Base-by-base conservation (phyloP, 2,329 filamentous ascomycete species). In the Hyphodiscus sp. region DNA sequence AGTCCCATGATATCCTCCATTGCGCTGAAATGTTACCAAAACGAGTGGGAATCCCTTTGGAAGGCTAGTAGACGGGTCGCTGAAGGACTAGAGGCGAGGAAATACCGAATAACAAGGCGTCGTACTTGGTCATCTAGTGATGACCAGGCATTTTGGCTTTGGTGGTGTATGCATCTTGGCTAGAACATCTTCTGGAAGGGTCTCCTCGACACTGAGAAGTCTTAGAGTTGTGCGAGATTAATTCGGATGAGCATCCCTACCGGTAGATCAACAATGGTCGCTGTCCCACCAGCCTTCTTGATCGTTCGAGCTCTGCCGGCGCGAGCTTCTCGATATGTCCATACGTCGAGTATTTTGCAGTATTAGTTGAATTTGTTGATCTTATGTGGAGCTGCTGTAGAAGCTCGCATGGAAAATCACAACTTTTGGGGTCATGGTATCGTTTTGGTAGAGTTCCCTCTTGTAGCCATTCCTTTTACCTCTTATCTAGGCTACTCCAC, bases 11-110 rank as follows among this genome's bases (percentile, higher is more conserved):
- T 18, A 51, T 73, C 79, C 92, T 96, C 87, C 87, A 96, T 76
- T 97, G 92, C 20, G 86, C 88, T 47, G 91, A 91, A 80, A 95
- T 95, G 83, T 92, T 96, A 66, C 91, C 92, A 76, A 89, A 97
- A 62, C 92, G 84, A 47, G 92, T 97, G 53, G 92, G 92, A n/a
- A 44, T 49, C 5, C 33, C 33, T 38, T 5, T 23, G 23, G 16
- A 8, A 46, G 18, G 2, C 16, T 20, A 26, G 16, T 3, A 29
- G 20, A 10, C 2, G 20, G 16, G n/a, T 20, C n/a, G 16, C 16
- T 46, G 20, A 29, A 16, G 18, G 2, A 29, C 18, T 23, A 7
- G 18, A 10, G 70, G 96, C 92, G 33, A 38, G 33, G 33, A 38
- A 4, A 38, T 38, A 62, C 92, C 92, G 65, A 96, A 80, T 58